Percentiles rank a stretch among this genome's conserved stretches.
phyloP scores from a whole-genome alignment of 2,329 filamentous ascomycete genomes.

The Cytospora piceae region DNA sequence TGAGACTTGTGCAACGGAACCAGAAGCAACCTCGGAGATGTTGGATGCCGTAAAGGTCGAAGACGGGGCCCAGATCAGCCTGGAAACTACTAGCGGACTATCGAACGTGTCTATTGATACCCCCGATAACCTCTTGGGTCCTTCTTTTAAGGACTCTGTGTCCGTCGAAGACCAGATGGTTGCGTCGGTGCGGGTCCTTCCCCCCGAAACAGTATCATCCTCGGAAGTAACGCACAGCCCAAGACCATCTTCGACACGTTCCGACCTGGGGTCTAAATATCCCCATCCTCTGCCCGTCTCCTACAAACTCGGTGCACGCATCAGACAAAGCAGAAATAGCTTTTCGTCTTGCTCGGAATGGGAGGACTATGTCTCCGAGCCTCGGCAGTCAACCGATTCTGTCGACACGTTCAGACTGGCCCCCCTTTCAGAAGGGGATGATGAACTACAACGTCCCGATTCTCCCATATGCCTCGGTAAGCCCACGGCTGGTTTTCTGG shows the following conservation, averaged over 20 bases:
- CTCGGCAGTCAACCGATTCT: constrained; percentile 24
- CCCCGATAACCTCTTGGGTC: not conserved
- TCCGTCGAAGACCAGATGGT: not conserved
- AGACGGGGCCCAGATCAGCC: not conserved
- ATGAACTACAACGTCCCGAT: not conserved
- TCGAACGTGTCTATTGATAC: not conserved
- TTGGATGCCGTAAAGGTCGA: not conserved
- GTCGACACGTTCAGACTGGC: constrained; percentile 24
- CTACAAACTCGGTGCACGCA: not conserved
- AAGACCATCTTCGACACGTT: not conserved
- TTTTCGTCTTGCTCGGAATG: constrained; percentile 29
- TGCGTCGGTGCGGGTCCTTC: not conserved
- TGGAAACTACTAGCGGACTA: not conserved
- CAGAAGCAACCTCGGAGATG: constrained; percentile 3
- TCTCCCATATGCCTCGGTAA: constrained; percentile 30
- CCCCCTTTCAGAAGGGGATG: not conserved
- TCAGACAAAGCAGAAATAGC: constrained; percentile 14
- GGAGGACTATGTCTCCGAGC: constrained; percentile 31
- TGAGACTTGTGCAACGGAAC: not conserved
- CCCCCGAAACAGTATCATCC: not conserved
- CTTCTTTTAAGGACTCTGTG: not conserved
- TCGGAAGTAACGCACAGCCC: not conserved
- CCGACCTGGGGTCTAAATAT: not conserved
- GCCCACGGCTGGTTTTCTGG: constrained; percentile 39
- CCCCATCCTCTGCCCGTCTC: constrained; percentile 17